phyloP scores from a whole-genome alignment of 805 yeast genomes.

The Wickerhamomyces subpelliculosus region DNA sequence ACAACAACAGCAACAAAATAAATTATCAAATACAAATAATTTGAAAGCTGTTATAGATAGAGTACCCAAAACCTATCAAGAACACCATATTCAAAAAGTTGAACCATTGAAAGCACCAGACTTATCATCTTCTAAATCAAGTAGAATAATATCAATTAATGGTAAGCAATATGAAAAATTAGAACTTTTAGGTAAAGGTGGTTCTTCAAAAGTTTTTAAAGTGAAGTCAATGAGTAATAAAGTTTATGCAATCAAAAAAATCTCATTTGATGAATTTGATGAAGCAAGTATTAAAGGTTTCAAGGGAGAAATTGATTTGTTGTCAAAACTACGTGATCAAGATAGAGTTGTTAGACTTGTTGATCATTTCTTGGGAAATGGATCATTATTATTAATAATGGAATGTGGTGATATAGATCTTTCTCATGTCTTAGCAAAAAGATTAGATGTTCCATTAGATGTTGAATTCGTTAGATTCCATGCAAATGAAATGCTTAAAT shows the following conservation, averaged over 20 bases:
- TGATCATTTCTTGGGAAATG: conserved; percentile 64
- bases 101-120: conserved; percentile 21
- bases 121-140: conserved; percentile 7
- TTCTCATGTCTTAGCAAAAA: conserved; percentile 66
- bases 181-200: conserved; percentile 85
- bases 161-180: conserved; percentile 61
- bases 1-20: background rate
- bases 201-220: conserved; percentile 85
- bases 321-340: conserved; percentile 50
- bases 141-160: conserved; percentile 37
- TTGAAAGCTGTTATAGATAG: conserved; percentile 2
- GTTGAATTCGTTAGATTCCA: conserved; percentile 74
- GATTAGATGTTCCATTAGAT: conserved; percentile 49
- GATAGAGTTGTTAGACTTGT: conserved; percentile 72
- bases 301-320: conserved; percentile 82
- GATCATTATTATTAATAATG: conserved; percentile 70
- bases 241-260: conserved; percentile 74
- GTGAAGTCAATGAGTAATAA: conserved; percentile 53
- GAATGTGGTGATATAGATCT: conserved; percentile 93
- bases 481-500: conserved; percentile 68
- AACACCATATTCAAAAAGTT: conserved; percentile 11
- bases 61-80: conserved; percentile 7
- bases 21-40: conserved; percentile 1
- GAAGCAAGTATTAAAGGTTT: conserved; percentile 67
- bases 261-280: conserved; percentile 75